These are phyloP conservation scores for Phytophthora pseudosyringae DNA, from an alignment of 352 stramenopile genomes.

Conservation along the genomic window DNA sequence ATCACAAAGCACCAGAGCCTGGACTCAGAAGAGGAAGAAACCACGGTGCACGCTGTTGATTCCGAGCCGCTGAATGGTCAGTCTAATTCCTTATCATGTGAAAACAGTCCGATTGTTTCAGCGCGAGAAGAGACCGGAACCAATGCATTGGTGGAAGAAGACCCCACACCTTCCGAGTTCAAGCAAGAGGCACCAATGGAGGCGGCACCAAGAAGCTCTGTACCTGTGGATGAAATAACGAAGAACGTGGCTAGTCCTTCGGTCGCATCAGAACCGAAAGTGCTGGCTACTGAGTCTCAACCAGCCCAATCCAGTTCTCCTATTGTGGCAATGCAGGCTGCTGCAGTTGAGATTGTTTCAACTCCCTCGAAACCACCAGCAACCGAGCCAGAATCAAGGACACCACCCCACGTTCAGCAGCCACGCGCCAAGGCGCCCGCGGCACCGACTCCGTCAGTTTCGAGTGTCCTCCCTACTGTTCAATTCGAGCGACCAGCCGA, in stretches of 20 bases:
- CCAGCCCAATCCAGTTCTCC: background rate
- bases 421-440: too few relatives aligned
- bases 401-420: too few relatives aligned
- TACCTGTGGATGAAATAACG: too few relatives aligned
- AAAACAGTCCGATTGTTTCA: background rate
- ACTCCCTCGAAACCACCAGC: background rate
- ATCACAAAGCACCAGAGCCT: too few relatives aligned
- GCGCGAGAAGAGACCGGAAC: background rate
- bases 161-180: background rate
- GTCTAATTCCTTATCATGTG: background rate
- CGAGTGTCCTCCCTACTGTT: conserved; percentile 29
- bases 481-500: conserved; percentile 21
- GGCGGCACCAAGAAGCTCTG: too few relatives aligned
- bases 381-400: too few relatives aligned
- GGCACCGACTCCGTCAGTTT: conserved; percentile 14
- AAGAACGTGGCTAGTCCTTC: too few relatives aligned
- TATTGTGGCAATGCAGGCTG: background rate
- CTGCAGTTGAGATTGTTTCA: background rate
- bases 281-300: background rate
- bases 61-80: background rate
- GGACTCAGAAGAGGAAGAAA: background rate
- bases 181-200: too few relatives aligned
- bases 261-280: background rate
- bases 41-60: background rate
- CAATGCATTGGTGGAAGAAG: background rate